Evolutionary conservation across 1,284 basidiomycete species (phyloP).

Genomic region (Leccinum subspadiceum): DNA sequence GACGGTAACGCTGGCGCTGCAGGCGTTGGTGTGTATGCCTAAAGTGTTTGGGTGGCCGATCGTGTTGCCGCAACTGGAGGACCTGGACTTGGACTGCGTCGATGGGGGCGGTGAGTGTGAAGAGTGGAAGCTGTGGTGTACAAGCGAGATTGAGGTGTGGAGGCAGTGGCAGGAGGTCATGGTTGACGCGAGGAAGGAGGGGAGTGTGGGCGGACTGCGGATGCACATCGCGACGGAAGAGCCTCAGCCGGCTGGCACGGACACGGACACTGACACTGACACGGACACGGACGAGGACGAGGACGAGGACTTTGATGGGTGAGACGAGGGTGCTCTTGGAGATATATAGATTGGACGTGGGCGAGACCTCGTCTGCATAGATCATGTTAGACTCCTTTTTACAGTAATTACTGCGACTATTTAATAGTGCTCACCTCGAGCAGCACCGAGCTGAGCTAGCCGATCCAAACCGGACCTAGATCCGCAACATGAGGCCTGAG

Average conservation of each 20-base stretch:
- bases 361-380: not conserved
- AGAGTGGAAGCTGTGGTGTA: slow-evolving; percentile 13
- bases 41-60: slow-evolving; percentile 5
- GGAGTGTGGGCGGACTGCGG: not conserved
- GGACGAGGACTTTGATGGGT: not conserved
- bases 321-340: not conserved
- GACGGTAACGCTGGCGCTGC: slow-evolving; percentile 17
- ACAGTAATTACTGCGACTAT: not conserved
- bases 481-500: too few relatives aligned
- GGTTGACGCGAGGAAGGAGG: not conserved
- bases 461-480: too few relatives aligned
- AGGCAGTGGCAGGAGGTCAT: slow-evolving; percentile 5
- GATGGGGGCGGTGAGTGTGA: slow-evolving; percentile 4
- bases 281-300: not conserved
- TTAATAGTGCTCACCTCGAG: too few relatives aligned
- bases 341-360: not conserved
- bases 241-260: not conserved
- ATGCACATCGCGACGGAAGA: slow-evolving; percentile 2
- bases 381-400: not conserved
- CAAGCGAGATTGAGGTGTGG: slow-evolving; percentile 15
- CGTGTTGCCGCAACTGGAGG: slow-evolving; percentile 12
- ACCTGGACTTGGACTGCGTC: slow-evolving; percentile 16
- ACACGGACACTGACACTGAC: not conserved
- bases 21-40: slow-evolving; percentile 13
- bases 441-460: too few relatives aligned